Base-by-base conservation (phyloP, 352 stramenopile genomes). In the Pythium phragmitis region DNA sequence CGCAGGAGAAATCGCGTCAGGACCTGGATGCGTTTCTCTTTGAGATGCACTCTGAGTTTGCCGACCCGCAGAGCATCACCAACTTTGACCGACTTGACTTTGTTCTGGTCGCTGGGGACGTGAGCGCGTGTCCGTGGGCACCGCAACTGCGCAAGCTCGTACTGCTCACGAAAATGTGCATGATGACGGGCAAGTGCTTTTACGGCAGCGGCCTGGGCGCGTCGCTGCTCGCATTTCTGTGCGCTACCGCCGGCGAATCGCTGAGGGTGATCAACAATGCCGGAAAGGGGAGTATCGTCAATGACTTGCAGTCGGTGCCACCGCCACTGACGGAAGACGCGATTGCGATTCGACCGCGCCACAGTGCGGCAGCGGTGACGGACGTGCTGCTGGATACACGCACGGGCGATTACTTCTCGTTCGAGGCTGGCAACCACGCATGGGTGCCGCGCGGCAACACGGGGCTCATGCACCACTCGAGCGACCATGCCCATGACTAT, bases 101-200 rank as follows among this genome's bases (percentile, higher is more conserved):
- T 53, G 76, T 94, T 37, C 84, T 94, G 48, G 71, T 92, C 26
- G 84, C 82, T 26, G 86, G 86, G 36, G 84, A 94, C 51, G 46
- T 69, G 33, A 89, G 76, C 56, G 78, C 80, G 17, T 72, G 70
- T 60, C 80, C 82, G 11, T 94, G 86, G 86, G 60, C 75, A 6
- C 80, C 79, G 0, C 72, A 68, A 34, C 75, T 88, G 65, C 77
- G 79, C 41, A 88, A 93, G 54, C 69, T 94, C 9, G 53, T 71
- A 36, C 51, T 90, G 21, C 67, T 89, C 17, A 74, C 72, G 21
- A 94, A 94, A 67, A 92, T 93, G 84, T 94, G 86, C 67, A 93
- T 92, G 84, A 91, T 93, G 82, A 93, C 86, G 12, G 86, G 85
- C 41, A 94, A 94, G 53, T 94, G 86, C 26, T 76, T 85, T 14